Evolutionary conservation across 2,329 filamentous ascomycete genomes (phyloP).

Genomic region (Clonostachys chloroleuca): DNA sequence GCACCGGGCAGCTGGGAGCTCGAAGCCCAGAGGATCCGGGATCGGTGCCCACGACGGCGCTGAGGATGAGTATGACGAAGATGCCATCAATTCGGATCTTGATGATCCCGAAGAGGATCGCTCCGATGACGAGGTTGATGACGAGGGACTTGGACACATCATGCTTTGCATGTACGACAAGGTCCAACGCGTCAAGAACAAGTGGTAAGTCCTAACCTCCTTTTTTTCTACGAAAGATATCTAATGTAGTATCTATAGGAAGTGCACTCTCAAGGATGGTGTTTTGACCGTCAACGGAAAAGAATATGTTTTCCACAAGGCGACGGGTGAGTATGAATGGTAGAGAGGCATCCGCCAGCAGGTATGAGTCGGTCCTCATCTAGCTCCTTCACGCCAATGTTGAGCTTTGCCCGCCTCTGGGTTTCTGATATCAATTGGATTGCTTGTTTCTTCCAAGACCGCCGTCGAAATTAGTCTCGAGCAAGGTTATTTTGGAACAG

Average conservation of each 20-base stretch:
- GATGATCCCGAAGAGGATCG: conserved; percentile 88
- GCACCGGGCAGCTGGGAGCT: not conserved
- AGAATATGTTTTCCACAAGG: conserved; percentile 98
- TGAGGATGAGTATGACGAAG: conserved; percentile 68
- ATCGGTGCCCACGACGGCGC: conserved; percentile 59
- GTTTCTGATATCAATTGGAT: too few species aligned
- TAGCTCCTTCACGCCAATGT: too few species aligned
- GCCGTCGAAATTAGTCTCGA: too few species aligned
- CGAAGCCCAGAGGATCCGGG: conserved; percentile 45
- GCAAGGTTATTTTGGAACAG: too few species aligned
- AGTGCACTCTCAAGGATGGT: conserved; percentile 97
- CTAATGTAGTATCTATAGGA: conserved; percentile 46
- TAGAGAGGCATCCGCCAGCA: conserved; percentile 35
- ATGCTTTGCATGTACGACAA: conserved; percentile 99
- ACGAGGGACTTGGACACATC: conserved; percentile 78
- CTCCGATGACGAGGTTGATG: conserved; percentile 81
- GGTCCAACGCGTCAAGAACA: conserved; percentile 98
- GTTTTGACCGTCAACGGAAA: conserved; percentile 90
- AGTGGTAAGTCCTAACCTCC: conserved; percentile 56
- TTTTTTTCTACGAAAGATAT: conserved; percentile 10
- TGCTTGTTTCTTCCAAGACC: too few species aligned
- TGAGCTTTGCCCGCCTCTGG: too few species aligned
- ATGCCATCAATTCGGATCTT: conserved; percentile 97
- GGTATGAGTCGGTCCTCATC: too few species aligned
- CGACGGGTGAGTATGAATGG: conserved; percentile 97